Base-by-base conservation (phyloP, 768 basidiomycete species). In the Chalciporus chontae region DNA sequence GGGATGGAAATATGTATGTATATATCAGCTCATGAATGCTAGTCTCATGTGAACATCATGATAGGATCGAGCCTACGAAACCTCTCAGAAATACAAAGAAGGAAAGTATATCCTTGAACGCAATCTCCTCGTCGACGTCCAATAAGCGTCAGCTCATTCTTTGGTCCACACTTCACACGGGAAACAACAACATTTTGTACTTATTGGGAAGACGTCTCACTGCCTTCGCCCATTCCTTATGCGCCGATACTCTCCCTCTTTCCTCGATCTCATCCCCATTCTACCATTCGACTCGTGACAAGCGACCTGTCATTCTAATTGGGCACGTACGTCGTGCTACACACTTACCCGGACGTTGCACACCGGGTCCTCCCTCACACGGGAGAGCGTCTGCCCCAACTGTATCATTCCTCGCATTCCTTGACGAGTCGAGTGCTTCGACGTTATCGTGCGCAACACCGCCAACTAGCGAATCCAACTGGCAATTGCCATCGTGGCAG, bases 101-200 rank as follows among this genome's bases (percentile, higher is more conserved):
- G 93, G 94, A 65, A 94, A 94, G 76, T 96, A 83, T 70, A 98
- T 99, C 67, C 88, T 99, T 55, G 95, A 99, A 72, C 86, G 91
- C 62, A 90, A 89, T 65, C 77, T 92, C 61, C 85, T 92, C 62
- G 78, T 84, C 59, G 90, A 93, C 62, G 90, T 93, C 47, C 87
- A 92, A 73, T 92, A 75, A 70, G 45, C 26, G 38, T 55, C 36
- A 43, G 43, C n/a, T 41, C 8, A 23, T 29, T 21, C 47, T 39
- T 53, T 38, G 45, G 40, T 29, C 19, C 36, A 21, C 29, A 36
- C 42, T 38, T 56, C 23, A 47, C 51, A 52, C 48, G 43, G 44
- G 38, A 47, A 38, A 43, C 51, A 41, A 47, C 56, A 24, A 48
- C 39, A 51, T 40, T 29, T 19, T 48, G 43, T 48, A 53, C 40